Base-by-base conservation (phyloP, 106 monocot genomes). In the Chionographis japonica region DNA sequence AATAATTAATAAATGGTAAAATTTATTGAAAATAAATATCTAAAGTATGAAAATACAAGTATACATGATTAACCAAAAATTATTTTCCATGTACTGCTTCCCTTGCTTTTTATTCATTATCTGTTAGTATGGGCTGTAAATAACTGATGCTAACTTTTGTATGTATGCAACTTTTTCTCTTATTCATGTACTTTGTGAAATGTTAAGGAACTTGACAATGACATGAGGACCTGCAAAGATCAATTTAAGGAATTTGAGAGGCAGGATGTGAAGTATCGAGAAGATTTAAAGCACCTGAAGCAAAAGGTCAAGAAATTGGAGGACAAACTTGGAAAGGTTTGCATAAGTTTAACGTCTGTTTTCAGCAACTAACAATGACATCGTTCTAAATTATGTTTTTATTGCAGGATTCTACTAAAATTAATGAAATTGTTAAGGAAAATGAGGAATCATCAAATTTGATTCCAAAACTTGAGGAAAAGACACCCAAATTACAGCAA, bases 231-330 rank as follows among this genome's bases (percentile, higher is more conserved):
- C 13, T 92, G 87, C 67, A 92, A 93, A 69, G 87, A 90, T 62
- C 76, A 98, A 62, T 90, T 92, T 69, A 98, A 93, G 68, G 87
- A 89, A 64, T 87, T 83, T 81, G 97, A 93, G 72, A 87, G 89
- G 64, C 81, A 79, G 17, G 97, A 92, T 77, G 78, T 90, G 46
- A 86, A 92, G 67, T 81, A 98, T 57, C 72, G 74, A 50, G 97
- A 98, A 84, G 86, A 98, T 80, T 56, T 85, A n/a, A 98, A 93
- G 65, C 97, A 98, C 57, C 35, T 98, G 58, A 87, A 92, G 68
- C 88, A 98, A 73, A 98, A 92, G 72, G 69, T 90, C 4, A 89
- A 89, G 68, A 98, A 93, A 72, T 43, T 85, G 7, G 84, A 87
- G 5, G 90, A 90, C 60, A 98, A 93, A 77, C 67, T 87, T 73